Evolutionary conservation across 768 basidiomycete genomes (phyloP).

Genomic region (Calocybe indica): DNA sequence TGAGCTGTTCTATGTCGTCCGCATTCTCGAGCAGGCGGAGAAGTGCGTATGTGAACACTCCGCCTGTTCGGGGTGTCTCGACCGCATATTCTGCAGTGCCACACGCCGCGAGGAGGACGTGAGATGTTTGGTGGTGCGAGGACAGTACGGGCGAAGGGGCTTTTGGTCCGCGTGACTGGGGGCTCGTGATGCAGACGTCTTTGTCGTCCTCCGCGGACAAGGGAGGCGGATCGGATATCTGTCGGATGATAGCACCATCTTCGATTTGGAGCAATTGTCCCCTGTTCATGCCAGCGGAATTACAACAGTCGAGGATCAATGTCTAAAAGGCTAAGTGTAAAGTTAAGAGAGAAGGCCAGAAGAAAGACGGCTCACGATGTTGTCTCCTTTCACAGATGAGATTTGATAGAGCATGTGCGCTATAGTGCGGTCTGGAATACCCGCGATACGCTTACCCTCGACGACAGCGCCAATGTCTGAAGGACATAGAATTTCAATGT

Average conservation of each 20-base stretch:
- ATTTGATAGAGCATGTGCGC: conserved; percentile 28
- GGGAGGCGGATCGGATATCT: conserved; percentile 18
- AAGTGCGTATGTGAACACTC: conserved; percentile 26
- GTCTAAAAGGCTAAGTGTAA: conserved; percentile 20
- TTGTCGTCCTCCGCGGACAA: conserved; percentile 19
- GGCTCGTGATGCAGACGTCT: conserved; percentile 12
- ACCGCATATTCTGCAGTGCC: conserved; percentile 25
- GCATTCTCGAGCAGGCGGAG: conserved; percentile 15
- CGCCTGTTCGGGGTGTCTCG: conserved; percentile 19
- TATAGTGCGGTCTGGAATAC: conserved; percentile 40
- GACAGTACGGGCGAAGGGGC: conserved; percentile 10
- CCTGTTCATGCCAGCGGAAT: conserved; percentile 29
- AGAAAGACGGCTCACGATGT: conserved; percentile 26
- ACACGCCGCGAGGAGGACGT: conserved; percentile 39
- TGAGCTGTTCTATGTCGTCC: conserved; percentile 16
- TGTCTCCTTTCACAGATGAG: conserved; percentile 32
- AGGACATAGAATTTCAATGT: conserved; percentile 30
- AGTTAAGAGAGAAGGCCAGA: not conserved
- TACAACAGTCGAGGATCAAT: conserved; percentile 41
- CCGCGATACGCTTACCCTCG: conserved; percentile 14
- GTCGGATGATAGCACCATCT: conserved; percentile 14
- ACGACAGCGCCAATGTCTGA: conserved; percentile 19
- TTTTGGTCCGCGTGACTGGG: conserved; percentile 9
- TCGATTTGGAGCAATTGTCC: not conserved
- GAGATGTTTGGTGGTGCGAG: conserved; percentile 24